Percentiles rank a stretch among this genome's conserved stretches.
Conservation (phyloP, 2,329 filamentous ascomycete species). For the Penicillium sp. region DNA sequence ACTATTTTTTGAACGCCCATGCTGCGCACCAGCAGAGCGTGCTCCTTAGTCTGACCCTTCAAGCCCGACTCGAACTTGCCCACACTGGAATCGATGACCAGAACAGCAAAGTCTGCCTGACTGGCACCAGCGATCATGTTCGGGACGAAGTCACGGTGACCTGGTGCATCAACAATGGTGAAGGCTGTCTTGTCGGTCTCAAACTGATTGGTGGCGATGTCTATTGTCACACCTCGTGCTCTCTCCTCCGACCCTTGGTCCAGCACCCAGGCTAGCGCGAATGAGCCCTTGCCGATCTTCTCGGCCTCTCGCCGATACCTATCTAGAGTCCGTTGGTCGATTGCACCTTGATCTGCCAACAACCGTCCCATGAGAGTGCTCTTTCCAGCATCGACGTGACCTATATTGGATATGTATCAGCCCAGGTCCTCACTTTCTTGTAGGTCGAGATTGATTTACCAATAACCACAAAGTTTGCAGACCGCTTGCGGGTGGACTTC, state of each 20-base stretch:
- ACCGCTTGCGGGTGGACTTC: constrained; percentile 72
- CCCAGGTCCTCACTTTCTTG: neutral
- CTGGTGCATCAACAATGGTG: constrained; percentile 92
- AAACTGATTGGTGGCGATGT: constrained; percentile 93
- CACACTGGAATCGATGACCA: constrained; percentile 87
- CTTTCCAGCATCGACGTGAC: constrained; percentile 96
- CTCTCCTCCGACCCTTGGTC: constrained; percentile 90
- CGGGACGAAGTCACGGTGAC: constrained; percentile 92
- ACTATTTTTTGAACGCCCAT: constrained; percentile 87
- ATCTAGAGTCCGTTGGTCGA: constrained; percentile 84
- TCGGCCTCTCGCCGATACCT: constrained; percentile 87
- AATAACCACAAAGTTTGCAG: constrained; percentile 88
- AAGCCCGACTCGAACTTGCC: constrained; percentile 93
- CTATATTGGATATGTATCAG: constrained; percentile 48
- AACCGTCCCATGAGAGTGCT: constrained; percentile 97
- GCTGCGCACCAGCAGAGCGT: constrained; percentile 83
- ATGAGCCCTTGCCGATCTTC: constrained; percentile 89
- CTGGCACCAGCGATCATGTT: constrained; percentile 99
- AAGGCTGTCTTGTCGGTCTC: constrained; percentile 84
- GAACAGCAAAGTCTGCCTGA: constrained; percentile 90
- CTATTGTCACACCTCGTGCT: constrained; percentile 87
- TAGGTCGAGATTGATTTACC: constrained; percentile 54
- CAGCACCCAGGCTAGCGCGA: constrained; percentile 94
- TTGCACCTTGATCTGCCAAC: constrained; percentile 80
- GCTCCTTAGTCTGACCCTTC: constrained; percentile 91